Evolutionary conservation across 371 early-diverging fungal species (phyloP), one percentile per base, ranked within the genome.

Genomic region (Apophysomyces trapeziformis): DNA sequence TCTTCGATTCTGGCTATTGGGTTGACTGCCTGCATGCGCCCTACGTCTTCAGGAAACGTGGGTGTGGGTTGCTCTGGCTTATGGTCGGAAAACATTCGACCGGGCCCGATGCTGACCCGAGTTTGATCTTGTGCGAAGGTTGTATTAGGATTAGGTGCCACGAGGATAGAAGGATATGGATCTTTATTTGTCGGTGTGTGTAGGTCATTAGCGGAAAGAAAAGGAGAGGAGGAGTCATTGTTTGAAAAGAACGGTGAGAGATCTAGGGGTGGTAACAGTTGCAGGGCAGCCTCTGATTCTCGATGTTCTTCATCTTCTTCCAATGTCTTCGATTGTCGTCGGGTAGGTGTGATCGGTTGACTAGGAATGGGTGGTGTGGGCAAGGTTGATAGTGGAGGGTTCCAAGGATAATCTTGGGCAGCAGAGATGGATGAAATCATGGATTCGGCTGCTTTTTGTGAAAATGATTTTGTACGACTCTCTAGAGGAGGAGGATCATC

Each of bases 221-320:
- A 54, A 32, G 9, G 36, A 16, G 63, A 45, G 35, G 63, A 45
- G 35, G 63, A 65, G 21, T 69, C 69, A 60, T 61, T 57, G 14
- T 65, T 65, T 13, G 46, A 14, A 38, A 69, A 58, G 35, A 58
- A 18, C 58, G 37, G 58, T 11, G 58, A 37, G 26, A 44, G 41
- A 39, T 63, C 66, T 16, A 70, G 63, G 32, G 67, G 70, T 36
- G 68, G 67, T 7, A 61, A 37, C 38, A 38, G 18, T 13, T 50
- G 62, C 36, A 45, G 58, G 44, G 47, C 50, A 18, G 63, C n/a
- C 50, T 63, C 43, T 43, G 60, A 43, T 60, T 64, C 50, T n/a
- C 35, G 43, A 46, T 21, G 54, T 16, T 45, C 43, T 16, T 16
- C 46, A 11, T 46, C 45, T 61, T 46, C 61, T 37, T 35, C 61